These are phyloP conservation scores for Hymenoscyphus repandus DNA, from an alignment of 2,329 filamentous ascomycete genomes.

Conservation along the genomic window DNA sequence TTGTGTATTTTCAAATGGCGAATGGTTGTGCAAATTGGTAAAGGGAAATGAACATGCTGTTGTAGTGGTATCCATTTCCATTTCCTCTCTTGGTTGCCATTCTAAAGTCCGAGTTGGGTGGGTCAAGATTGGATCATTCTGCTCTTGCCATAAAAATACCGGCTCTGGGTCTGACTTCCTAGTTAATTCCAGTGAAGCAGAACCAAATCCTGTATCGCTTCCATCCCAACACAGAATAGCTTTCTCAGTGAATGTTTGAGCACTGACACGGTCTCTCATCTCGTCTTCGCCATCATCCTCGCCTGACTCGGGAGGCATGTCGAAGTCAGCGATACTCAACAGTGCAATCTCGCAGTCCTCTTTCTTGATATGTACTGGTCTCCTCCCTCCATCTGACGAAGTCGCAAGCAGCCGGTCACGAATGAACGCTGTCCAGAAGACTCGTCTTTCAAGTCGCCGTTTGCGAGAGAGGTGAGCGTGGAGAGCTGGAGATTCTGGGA, in stretches of 20 bases:
- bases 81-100: background rate
- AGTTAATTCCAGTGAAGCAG: background rate
- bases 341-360: slow-evolving; percentile 2
- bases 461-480: background rate
- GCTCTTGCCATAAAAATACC: background rate
- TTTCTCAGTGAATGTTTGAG: slow-evolving; percentile 1
- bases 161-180: no score
- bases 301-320: background rate
- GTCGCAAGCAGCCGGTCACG: slow-evolving; percentile 1
- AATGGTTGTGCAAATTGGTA: background rate
- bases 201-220: background rate
- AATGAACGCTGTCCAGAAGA: slow-evolving; percentile 7
- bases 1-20: background rate
- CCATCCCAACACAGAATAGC: slow-evolving; percentile 1
- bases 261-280: background rate
- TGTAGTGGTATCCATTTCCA: background rate
- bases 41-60: background rate
- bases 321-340: background rate
- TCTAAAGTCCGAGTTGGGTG: background rate
- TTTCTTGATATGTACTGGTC: slow-evolving; percentile 2
- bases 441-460: background rate
- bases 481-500: background rate
- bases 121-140: background rate
- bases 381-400: background rate
- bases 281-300: slow-evolving; percentile 1